phyloP scores from a whole-genome alignment of 371 early-diverging fungal genomes.

The Sporodiniella umbellata region DNA sequence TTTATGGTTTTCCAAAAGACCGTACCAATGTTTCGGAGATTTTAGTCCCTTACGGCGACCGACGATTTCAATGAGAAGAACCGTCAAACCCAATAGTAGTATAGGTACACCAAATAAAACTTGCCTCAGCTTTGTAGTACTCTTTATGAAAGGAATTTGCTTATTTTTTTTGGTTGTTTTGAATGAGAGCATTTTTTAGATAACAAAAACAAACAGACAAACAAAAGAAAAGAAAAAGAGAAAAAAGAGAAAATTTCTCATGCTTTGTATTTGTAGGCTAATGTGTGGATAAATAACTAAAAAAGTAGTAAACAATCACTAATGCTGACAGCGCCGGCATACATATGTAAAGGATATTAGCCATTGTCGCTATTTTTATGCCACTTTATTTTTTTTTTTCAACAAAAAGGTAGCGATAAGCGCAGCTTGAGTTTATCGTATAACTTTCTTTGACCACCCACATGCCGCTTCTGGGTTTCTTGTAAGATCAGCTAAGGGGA shows the following conservation, averaged over 20 bases:
- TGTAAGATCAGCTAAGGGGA: slow-evolving; percentile 53
- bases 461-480: background rate
- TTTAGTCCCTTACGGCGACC: slow-evolving; percentile 8
- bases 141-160: background rate
- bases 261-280: too few species aligned
- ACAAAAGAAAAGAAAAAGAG: too few species aligned
- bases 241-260: too few species aligned
- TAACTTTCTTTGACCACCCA: background rate
- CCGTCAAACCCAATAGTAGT: background rate
- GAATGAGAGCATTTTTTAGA: too few species aligned
- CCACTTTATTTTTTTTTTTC: too few species aligned
- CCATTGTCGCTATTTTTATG: too few species aligned
- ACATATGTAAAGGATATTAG: too few species aligned
- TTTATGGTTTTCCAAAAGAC: slow-evolving; percentile 21
- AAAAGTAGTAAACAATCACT: too few species aligned
- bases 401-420: background rate
- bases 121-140: background rate
- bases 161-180: background rate
- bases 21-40: slow-evolving; percentile 18
- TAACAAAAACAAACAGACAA: too few species aligned
- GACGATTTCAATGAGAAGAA: slow-evolving; percentile 8
- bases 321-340: too few species aligned
- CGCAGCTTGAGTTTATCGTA: background rate
- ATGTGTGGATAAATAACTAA: too few species aligned
- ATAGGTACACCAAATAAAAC: background rate